A percentile compares a stretch with the other conserved stretches of the same genome.
Conservation (phyloP, 2,329 filamentous ascomycete genomes). For the Coniochaeta hoffmannii region DNA sequence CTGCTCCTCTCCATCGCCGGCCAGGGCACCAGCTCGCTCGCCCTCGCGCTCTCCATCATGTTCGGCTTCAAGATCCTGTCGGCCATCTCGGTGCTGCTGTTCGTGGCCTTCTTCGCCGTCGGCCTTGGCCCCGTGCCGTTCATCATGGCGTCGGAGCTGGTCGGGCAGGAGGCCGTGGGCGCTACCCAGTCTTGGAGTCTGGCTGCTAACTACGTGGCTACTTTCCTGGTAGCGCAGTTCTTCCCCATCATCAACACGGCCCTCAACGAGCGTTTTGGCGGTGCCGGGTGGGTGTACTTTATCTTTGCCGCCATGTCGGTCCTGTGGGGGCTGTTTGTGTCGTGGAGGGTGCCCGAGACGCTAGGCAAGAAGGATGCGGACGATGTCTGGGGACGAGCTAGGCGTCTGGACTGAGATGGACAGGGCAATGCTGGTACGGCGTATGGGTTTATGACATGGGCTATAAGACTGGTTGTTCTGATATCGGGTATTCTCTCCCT, state of each 20-base stretch:
- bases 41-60: conserved; percentile 74
- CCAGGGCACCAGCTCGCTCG: conserved; percentile 71
- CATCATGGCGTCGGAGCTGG: conserved; percentile 85
- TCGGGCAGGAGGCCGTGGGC: conserved; percentile 82
- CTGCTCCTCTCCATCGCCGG: conserved; percentile 76
- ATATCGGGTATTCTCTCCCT: background rate
- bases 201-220: conserved; percentile 81
- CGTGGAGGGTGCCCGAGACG: conserved; percentile 74
- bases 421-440: background rate
- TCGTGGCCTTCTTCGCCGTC: conserved; percentile 84
- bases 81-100: conserved; percentile 72
- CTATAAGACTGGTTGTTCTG: background rate
- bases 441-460: background rate
- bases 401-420: conserved; percentile 38
- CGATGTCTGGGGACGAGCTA: conserved; percentile 79
- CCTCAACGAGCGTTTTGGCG: conserved; percentile 56
- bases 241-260: conserved; percentile 80
- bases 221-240: conserved; percentile 88
- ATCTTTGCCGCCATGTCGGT: conserved; percentile 74
- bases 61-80: conserved; percentile 67
- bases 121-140: conserved; percentile 93
- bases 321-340: conserved; percentile 64
- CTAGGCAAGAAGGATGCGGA: conserved; percentile 76
- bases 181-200: conserved; percentile 85
- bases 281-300: conserved; percentile 80